A percentile compares a stretch with the other conserved stretches of the same genome.
Conservation (phyloP, 768 basidiomycete species). For the Boletus huronensis region DNA sequence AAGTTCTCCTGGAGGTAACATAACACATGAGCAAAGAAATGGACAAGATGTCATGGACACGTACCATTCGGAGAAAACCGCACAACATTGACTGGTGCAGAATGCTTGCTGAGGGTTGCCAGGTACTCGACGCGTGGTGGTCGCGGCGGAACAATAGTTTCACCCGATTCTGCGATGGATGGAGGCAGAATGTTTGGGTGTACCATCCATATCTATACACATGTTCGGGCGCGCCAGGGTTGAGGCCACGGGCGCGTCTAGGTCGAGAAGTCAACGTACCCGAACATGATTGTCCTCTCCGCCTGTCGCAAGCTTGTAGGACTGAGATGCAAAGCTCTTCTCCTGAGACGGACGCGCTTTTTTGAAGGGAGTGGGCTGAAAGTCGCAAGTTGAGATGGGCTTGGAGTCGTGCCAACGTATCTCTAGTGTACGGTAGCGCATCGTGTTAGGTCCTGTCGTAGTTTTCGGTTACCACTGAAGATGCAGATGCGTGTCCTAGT, state of each 20-base stretch:
- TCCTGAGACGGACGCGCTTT: conserved; percentile 66
- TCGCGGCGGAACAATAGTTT: conserved; percentile 38
- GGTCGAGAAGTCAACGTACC: conserved; percentile 49
- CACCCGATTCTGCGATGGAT: conserved; percentile 42
- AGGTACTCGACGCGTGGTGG: conserved; percentile 94
- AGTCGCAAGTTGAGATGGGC: conserved; percentile 95
- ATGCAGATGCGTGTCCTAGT: neutral
- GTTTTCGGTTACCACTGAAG: neutral
- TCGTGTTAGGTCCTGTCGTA: conserved; percentile 29
- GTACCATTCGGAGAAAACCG: conserved; percentile 92
- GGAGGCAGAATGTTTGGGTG: conserved; percentile 83
- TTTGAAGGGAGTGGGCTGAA: conserved; percentile 82
- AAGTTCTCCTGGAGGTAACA: conserved; percentile 58
- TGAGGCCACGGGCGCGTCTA: conserved; percentile 12
- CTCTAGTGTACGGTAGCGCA: conserved; percentile 88
- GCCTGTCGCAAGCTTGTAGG: conserved; percentile 90
- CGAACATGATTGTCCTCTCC: conserved; percentile 97
- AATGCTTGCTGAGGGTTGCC: conserved; percentile 88
- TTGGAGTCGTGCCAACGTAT: conserved; percentile 96
- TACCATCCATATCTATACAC: conserved; percentile 83
- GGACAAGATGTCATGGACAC: conserved; percentile 17
- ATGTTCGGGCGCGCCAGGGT: conserved; percentile 5
- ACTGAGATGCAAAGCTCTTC: conserved; percentile 58
- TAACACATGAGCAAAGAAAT: conserved; percentile 1
- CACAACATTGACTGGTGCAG: conserved; percentile 94